These are phyloP conservation scores for Rhizophora apiculata DNA, from an alignment of 345 rosid genomes.

Conservation along the genomic window DNA sequence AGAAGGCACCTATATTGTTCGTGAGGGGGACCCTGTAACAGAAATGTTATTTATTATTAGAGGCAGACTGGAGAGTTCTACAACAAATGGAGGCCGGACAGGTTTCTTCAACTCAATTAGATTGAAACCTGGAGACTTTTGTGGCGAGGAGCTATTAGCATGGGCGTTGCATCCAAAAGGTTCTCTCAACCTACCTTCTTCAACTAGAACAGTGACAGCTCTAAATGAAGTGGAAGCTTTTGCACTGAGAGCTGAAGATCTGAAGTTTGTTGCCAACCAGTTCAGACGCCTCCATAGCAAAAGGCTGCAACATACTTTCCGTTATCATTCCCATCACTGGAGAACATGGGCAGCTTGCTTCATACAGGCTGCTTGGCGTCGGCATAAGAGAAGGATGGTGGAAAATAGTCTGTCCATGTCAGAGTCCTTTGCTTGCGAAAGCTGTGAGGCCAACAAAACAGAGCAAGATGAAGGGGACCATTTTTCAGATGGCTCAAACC, in stretches of 20 bases:
- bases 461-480: neutral
- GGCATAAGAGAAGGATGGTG: constrained; percentile 8
- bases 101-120: constrained; percentile 58
- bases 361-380: constrained; percentile 23
- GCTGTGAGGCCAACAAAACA: constrained; percentile 11
- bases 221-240: constrained; percentile 63
- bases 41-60: constrained; percentile 64
- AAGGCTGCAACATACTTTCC: constrained; percentile 58
- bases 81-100: constrained; percentile 63
- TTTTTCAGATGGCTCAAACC: constrained; percentile 15
- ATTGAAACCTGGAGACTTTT: constrained; percentile 56
- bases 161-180: constrained; percentile 65
- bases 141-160: constrained; percentile 64
- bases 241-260: constrained; percentile 58
- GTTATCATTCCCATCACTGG: constrained; percentile 62
- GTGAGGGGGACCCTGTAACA: constrained; percentile 62
- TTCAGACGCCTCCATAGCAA: constrained; percentile 63
- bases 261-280: constrained; percentile 63
- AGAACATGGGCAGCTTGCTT: constrained; percentile 27
- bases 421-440: constrained; percentile 36
- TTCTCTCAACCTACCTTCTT: constrained; percentile 48
- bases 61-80: constrained; percentile 60
- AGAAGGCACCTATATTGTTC: constrained; percentile 56
- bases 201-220: constrained; percentile 59
- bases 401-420: constrained; percentile 35